Percentiles rank a stretch among this genome's conserved stretches.
These are phyloP conservation scores for Phytophthora colocasiae DNA, from an alignment of 352 stramenopile species.

Conservation along the genomic window DNA sequence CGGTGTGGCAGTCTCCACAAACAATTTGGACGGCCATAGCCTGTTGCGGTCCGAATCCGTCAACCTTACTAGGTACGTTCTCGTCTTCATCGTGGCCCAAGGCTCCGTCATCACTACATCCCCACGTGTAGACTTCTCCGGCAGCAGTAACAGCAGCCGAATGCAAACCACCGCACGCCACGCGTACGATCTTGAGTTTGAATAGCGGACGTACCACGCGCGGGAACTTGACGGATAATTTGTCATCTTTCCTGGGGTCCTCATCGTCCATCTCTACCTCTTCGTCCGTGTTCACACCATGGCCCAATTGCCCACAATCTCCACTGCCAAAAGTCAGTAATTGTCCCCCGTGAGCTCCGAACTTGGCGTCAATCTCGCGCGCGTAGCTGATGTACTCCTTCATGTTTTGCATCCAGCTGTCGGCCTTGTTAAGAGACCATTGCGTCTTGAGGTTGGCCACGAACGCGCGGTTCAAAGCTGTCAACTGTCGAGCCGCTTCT, in stretches of 20 bases:
- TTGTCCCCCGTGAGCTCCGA: conserved; percentile 51
- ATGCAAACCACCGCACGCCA: conserved; percentile 93
- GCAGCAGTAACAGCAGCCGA: conserved; percentile 85
- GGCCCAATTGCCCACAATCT: conserved; percentile 94
- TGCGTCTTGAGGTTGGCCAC: conserved; percentile 64
- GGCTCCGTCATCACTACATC: conserved; percentile 92
- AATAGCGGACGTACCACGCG: conserved; percentile 52
- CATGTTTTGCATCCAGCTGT: conserved; percentile 82
- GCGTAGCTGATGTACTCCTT: conserved; percentile 80
- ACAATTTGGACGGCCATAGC: conserved; percentile 71
- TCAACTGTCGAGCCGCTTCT: conserved; percentile 61
- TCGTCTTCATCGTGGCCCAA: conserved; percentile 89
- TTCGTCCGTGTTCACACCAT: conserved; percentile 80
- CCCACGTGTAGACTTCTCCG: conserved; percentile 95
- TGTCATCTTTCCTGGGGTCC: no score
- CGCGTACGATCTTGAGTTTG: conserved; percentile 60
- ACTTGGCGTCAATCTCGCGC: conserved; percentile 67
- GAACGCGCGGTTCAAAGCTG: conserved; percentile 79
- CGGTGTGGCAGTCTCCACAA: conserved; percentile 95
- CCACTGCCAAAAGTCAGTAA: conserved; percentile 90
- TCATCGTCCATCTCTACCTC: conserved; percentile 49
- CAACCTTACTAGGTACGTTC: conserved; percentile 72
- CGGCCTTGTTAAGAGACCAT: conserved; percentile 65
- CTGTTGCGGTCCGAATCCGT: conserved; percentile 58
- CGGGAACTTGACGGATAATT: conserved; percentile 70